Base-by-base conservation (phyloP, 371 early-diverging fungal genomes). In the Haplosporangium sp. region DNA sequence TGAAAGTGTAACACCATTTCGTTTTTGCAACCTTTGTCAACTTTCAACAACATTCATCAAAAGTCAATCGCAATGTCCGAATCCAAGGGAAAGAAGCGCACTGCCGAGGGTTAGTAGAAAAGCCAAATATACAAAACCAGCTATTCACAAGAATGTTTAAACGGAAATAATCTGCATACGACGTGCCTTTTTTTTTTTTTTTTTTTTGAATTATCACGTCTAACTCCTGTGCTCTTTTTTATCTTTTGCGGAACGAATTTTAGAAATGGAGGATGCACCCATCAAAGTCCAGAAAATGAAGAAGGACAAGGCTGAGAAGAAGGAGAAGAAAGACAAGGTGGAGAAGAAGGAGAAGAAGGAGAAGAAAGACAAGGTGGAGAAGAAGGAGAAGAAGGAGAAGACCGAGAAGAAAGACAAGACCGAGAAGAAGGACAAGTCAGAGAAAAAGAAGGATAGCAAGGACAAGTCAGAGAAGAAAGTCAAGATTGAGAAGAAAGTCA, bases 81-180 rank as follows among this genome's bases (percentile, higher is more conserved):
- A 29, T 40, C 52, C 55, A 67, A 62, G 67, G 65, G 66, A 40
- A 73, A 73, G 63, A 73, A 73, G 55, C 62, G 73, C 21, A 62
- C 57, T 12, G 67, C 67, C 11, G 73, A 66, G 18, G 73, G 73
- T 73, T 62, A 38, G 37, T 20, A 7, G n/a, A n/a, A n/a, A n/a
- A n/a, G n/a, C n/a, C n/a, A n/a, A n/a, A n/a, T n/a, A n/a, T n/a
- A n/a, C n/a, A n/a, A n/a, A n/a, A n/a, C n/a, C n/a, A n/a, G n/a
- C n/a, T n/a, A n/a, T n/a, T n/a, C n/a, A n/a, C n/a, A n/a, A n/a
- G n/a, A n/a, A n/a, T n/a, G n/a, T n/a, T n/a, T n/a, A n/a, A n/a
- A n/a, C n/a, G n/a, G n/a, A n/a, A n/a, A n/a, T n/a, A n/a, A n/a
- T n/a, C n/a, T n/a, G n/a, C n/a, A n/a, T n/a, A n/a, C n/a, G n/a